Base-by-base conservation (phyloP, 73 alveolate genomes). In the Durusdinium trenchii region DNA sequence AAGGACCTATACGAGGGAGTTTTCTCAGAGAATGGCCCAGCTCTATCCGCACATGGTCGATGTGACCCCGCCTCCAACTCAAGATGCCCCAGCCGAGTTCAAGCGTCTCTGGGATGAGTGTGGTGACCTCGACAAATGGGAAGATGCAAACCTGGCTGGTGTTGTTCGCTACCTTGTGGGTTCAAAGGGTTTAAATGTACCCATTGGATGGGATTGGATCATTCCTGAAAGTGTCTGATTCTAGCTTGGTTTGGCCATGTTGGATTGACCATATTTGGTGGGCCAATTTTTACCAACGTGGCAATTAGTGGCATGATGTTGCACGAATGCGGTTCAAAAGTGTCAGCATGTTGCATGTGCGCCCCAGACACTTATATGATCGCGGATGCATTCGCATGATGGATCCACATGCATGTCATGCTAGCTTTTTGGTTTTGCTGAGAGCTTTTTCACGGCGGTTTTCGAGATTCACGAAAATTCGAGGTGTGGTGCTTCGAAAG, bases 1-100 rank as follows among this genome's bases (percentile, higher is more conserved):
- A 36, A 85, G 94, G 94, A 85, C 79, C 2, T 85, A 85, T 42
- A 85, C 94, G 43, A 50, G 38, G 45, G 28, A 7, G 6, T 85
- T 85, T 20, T 76, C 46, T 6, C 4, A 35, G 79, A 32, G 38
- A 26, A 85, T 85, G 94, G 94, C 94, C 26, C 4, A 36, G 42
- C 60, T 85, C 20, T 38, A 36, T 20, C 94, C 78, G 36, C 1
- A 1, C 54, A 38, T 85, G 79, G 3, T 52, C 35, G 32, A 23
- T 2, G 3, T 16, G 28, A 38, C 30, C 30, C 35, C 30, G 26
- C 94, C 38, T 6, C 61, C 42, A 32, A 9, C 42, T 35, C 61
- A 43, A 14, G 26, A 48, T 26, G 86, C 86, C 23, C 60, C 35
- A 3, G 42, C 36, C 28, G 90, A 79, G 69, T 47, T 79, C 47